These are phyloP conservation scores for Fusarium irregulare DNA, from an alignment of 2,329 filamentous ascomycete genomes.

Conservation along the genomic window DNA sequence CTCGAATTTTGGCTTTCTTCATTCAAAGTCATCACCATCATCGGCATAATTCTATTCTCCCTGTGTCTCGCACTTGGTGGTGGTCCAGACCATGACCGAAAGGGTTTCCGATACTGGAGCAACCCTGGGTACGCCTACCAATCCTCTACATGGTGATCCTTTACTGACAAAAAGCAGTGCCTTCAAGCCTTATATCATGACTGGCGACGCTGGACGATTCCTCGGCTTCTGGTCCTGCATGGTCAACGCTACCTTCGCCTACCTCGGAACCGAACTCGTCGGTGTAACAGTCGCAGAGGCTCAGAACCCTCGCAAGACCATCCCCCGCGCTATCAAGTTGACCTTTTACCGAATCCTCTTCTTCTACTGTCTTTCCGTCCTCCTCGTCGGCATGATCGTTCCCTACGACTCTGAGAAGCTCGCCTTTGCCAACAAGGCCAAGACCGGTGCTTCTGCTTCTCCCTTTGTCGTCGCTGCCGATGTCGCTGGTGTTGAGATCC, in stretches of 20 bases:
- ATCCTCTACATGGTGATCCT: rapidly evolving
- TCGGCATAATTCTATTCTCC: conserved; percentile 73
- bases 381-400: conserved; percentile 81
- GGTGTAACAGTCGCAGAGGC: conserved; percentile 84
- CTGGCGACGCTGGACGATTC: conserved; percentile 60
- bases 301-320: conserved; percentile 80
- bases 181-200: conserved; percentile 48
- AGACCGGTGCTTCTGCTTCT: conserved; percentile 60
- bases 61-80: conserved; percentile 73
- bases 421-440: conserved; percentile 63
- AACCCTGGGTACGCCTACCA: conserved; percentile 57
- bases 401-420: conserved; percentile 74
- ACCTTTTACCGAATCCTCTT: conserved; percentile 85
- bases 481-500: conserved; percentile 68
- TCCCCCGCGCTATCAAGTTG: conserved; percentile 81
- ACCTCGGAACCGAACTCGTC: conserved; percentile 80
- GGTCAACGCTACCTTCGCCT: conserved; percentile 82
- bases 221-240: conserved; percentile 76
- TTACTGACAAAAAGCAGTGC: conserved; percentile 47
- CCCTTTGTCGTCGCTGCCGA: conserved; percentile 81
- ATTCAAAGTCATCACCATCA: conserved; percentile 75
- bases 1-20: conserved; percentile 71
- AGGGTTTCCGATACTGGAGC: conserved; percentile 75
- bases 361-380: conserved; percentile 81
- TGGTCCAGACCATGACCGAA: conserved; percentile 70